Base-by-base conservation (phyloP, 805 yeast species). In the Ogataea naganishii region DNA sequence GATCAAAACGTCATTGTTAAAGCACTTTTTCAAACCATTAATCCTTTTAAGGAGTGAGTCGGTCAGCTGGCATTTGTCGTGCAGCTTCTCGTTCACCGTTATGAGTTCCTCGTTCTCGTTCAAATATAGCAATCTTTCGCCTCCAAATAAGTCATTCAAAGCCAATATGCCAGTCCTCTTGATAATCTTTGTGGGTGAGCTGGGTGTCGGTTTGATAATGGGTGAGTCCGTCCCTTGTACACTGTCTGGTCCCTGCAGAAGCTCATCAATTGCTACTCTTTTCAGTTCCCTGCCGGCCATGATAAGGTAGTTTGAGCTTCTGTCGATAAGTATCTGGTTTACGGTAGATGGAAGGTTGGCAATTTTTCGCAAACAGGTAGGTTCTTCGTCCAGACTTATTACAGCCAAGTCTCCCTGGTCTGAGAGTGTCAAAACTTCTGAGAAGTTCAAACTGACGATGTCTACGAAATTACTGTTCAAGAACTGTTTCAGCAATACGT, bases 391-490 rank as follows among this genome's bases (percentile, higher is more conserved):
- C 20, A 52, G 30, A 23, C 45, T 41, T 27, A 58, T 39, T 13
- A 62, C 27, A 4, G 62, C 43, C 15, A 65, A 36, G 20, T 60
- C 57, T 4, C 52, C 50, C 14, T 41, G 45, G 31, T 51, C 58
- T 1, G 65, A 51, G 10, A 54, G 36, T 3, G 66, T 32, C 13
- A 64, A 34, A 8, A 66, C 23, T 27, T 64, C 66, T n/a, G 54
- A 56, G 13, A 40, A 47, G 32, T 53, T 58, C 17, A 62, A 31
- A 6, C 54, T 39, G 17, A 53, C 41, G 2, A 58, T 59, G 15
- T 61, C 58, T 4, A 68, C 58, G 42, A 78, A 78, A 31, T 63
- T 65, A n/a, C 65, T 58, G 34, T 66, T 64, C 11, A 73, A 51
- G 21, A 58, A 59, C 6, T 49, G 49, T 2, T 77, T 78, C 25